Conservation (phyloP, 495 filamentous ascomycete genomes). For the Lasiosphaeria miniovina region DNA sequence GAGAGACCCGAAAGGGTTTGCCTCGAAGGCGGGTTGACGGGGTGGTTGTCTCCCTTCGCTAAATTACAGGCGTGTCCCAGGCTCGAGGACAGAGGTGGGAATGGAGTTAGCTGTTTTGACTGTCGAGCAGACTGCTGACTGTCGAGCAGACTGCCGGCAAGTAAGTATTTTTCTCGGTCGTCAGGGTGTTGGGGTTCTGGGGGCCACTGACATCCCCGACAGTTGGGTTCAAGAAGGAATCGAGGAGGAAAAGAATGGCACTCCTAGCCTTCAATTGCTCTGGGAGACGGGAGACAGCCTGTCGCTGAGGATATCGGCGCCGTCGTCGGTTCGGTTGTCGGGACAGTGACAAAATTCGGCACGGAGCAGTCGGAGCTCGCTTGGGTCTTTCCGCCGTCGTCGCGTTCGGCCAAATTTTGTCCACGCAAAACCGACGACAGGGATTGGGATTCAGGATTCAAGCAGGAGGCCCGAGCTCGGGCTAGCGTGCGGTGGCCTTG, state of each 20-base stretch:
- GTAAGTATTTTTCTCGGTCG: too few relatives aligned
- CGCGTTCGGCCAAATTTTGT: background rate
- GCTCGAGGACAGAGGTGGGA: too few relatives aligned
- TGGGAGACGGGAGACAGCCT: background rate
- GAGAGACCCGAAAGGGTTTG: too few relatives aligned
- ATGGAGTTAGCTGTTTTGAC: too few relatives aligned
- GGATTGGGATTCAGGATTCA: too few relatives aligned
- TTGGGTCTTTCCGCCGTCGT: constrained; percentile 4
- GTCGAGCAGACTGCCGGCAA: too few relatives aligned
- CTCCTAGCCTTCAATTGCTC: background rate
- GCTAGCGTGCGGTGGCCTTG: background rate
- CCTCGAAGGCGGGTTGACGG: too few relatives aligned
- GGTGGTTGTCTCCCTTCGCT: too few relatives aligned
- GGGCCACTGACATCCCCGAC: too few relatives aligned
- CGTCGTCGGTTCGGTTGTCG: background rate
- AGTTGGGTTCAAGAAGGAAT: background rate
- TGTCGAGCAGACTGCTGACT: too few relatives aligned
- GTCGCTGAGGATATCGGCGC: background rate
- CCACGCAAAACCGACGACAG: background rate
- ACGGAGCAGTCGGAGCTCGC: background rate
- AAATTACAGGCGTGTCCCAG: too few relatives aligned
- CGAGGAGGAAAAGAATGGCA: background rate
- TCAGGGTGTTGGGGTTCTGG: too few relatives aligned
- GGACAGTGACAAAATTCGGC: background rate
- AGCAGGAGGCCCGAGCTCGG: background rate